Conservation (phyloP, 768 basidiomycete species). For the Auricularia cornea region DNA sequence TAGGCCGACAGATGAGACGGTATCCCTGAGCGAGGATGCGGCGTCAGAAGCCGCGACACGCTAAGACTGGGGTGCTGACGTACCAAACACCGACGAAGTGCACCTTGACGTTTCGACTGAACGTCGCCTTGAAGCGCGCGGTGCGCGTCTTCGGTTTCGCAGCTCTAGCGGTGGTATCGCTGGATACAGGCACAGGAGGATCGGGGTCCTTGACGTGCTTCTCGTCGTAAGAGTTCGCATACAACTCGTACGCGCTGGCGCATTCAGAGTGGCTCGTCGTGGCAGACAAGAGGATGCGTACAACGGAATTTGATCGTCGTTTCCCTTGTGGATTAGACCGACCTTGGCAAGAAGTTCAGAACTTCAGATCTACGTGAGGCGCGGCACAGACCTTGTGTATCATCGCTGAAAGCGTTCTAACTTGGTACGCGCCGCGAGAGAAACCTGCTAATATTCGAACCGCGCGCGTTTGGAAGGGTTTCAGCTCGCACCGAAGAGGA, state of each 20-base stretch:
- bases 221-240: constrained; percentile 18
- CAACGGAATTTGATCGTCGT: too few species aligned
- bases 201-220: too few species aligned
- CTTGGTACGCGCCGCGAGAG: constrained; percentile 42
- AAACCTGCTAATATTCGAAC: constrained; percentile 23
- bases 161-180: not conserved
- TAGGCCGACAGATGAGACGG: constrained; percentile 32
- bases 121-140: constrained; percentile 26
- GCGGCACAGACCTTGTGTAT: constrained; percentile 28
- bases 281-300: constrained; percentile 16
- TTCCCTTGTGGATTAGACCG: too few species aligned
- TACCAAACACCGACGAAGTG: constrained; percentile 42
- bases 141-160: constrained; percentile 16
- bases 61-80: not conserved
- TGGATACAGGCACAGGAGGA: too few species aligned
- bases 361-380: too few species aligned
- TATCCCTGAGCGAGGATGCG: too few species aligned
- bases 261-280: not conserved
- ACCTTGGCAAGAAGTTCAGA: constrained; percentile 19
- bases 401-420: constrained; percentile 37
- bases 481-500: constrained; percentile 28
- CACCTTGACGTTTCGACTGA: constrained; percentile 27
- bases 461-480: not conserved
- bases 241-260: constrained; percentile 32
- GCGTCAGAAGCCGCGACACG: too few species aligned